phyloP scores from a whole-genome alignment of 2,329 filamentous ascomycete species.

The Mycosphaerella arachidis region DNA sequence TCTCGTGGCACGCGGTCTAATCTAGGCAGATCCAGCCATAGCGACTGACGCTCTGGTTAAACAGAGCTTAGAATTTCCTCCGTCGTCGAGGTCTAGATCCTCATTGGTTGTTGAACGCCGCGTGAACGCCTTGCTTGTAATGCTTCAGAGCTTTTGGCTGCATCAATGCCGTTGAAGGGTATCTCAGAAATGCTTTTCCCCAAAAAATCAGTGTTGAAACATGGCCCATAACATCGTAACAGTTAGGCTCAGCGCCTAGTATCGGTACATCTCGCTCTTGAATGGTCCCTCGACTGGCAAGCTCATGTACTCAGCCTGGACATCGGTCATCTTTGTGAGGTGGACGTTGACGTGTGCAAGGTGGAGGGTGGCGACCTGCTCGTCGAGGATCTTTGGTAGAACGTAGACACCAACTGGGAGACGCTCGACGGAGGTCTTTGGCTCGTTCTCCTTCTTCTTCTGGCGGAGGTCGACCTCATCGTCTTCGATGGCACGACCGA shows the following conservation, averaged over 20 bases:
- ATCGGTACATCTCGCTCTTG: constrained; percentile 89
- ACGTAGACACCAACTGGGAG: constrained; percentile 91
- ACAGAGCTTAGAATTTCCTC: not conserved
- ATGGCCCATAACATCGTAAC: constrained; percentile 22
- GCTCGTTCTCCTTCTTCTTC: constrained; percentile 49
- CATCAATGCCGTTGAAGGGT: constrained; percentile 21
- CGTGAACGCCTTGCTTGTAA: constrained; percentile 20
- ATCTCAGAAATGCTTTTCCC: constrained; percentile 11
- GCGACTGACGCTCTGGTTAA: constrained; percentile 1
- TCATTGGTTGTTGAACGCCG: constrained; percentile 23
- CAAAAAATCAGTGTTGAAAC: constrained; percentile 23
- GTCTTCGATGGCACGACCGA: constrained; percentile 53
- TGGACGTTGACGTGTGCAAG: constrained; percentile 90
- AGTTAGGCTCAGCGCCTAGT: constrained; percentile 48
- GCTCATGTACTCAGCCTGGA: constrained; percentile 93
- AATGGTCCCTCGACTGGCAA: constrained; percentile 81
- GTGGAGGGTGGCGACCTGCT: constrained; percentile 95
- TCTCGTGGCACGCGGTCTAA: not conserved
- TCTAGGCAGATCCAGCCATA: constrained; percentile 1
- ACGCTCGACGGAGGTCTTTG: constrained; percentile 57
- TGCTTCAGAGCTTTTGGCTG: constrained; percentile 18
- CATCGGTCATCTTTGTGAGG: constrained; percentile 76
- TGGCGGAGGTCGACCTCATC: constrained; percentile 26
- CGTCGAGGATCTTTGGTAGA: constrained; percentile 96
- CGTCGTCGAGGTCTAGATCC: constrained; percentile 4